These are phyloP conservation scores for Neurospora sp. DNA, from an alignment of 495 filamentous ascomycete genomes.

Conservation along the genomic window DNA sequence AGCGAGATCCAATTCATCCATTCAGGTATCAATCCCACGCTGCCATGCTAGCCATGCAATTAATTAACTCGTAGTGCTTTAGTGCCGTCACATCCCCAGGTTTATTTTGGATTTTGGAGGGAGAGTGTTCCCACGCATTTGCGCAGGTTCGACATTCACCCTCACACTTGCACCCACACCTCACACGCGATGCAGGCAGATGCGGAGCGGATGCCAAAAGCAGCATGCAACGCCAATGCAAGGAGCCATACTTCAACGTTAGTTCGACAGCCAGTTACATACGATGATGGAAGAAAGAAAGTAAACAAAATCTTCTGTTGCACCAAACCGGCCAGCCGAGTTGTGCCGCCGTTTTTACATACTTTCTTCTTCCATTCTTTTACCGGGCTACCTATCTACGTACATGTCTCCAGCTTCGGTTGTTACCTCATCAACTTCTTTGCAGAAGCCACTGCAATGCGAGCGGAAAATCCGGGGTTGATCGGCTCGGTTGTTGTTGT, in stretches of 20 bases:
- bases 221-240: neutral
- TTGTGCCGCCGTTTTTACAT: neutral
- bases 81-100: neutral
- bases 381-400: neutral
- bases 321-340: neutral
- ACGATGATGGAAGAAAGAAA: neutral
- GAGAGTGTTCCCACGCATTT: neutral
- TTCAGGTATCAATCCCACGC: neutral
- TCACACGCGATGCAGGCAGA: neutral
- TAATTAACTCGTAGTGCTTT: neutral
- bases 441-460: neutral
- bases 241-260: neutral
- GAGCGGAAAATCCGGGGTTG: neutral
- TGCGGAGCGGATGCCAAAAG: neutral
- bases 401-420: neutral
- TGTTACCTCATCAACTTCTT: neutral
- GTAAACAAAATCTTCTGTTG: neutral
- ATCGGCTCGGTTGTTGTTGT: neutral
- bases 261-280: neutral
- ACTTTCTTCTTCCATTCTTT: neutral
- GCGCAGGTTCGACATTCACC: neutral
- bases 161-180: neutral
- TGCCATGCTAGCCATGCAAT: neutral
- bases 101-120: neutral
- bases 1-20: neutral